phyloP scores from a whole-genome alignment of 2,329 filamentous ascomycete genomes.

The Atkinsonella texensis region DNA sequence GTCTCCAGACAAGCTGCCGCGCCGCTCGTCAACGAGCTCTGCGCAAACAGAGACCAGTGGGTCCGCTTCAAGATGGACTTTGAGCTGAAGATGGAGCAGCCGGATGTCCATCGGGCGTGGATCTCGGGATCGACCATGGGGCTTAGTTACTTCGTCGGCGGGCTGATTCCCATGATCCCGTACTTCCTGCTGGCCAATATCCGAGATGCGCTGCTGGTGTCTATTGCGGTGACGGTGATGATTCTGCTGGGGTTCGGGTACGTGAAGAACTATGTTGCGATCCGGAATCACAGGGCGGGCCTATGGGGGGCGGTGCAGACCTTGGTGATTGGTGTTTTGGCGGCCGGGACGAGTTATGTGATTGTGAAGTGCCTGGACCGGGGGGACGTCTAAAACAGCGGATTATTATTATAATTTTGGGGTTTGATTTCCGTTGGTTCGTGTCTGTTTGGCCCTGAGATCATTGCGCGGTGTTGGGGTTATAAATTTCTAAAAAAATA shows the following conservation, averaged over 20 bases:
- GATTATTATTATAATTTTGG: no score
- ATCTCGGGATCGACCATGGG: conserved; percentile 55
- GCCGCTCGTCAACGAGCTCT: conserved; percentile 38
- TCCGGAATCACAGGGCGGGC: conserved; percentile 38
- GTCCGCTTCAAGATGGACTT: conserved; percentile 50
- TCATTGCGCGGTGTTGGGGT: background rate
- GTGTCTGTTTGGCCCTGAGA: background rate
- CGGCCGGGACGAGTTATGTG: conserved; percentile 53
- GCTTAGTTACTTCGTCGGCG: conserved; percentile 57
- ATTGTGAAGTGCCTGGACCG: conserved; percentile 46
- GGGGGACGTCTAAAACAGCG: background rate
- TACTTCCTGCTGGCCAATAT: conserved; percentile 48
- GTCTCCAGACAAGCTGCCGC: conserved; percentile 29
- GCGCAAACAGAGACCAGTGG: conserved; percentile 34
- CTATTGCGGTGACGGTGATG: conserved; percentile 46
- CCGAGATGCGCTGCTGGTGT: conserved; percentile 42
- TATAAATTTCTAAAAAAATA: background rate
- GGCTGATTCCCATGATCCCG: conserved; percentile 57
- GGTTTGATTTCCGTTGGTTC: background rate
- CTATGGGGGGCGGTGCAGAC: conserved; percentile 52
- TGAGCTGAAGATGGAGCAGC: conserved; percentile 36
- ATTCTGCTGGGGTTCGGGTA: conserved; percentile 55
- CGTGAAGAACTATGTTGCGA: conserved; percentile 45
- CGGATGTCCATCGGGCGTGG: conserved; percentile 30
- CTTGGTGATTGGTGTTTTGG: conserved; percentile 49